Base-by-base conservation (phyloP, 2,329 filamentous ascomycete species). In the Venturiaceae sp. region DNA sequence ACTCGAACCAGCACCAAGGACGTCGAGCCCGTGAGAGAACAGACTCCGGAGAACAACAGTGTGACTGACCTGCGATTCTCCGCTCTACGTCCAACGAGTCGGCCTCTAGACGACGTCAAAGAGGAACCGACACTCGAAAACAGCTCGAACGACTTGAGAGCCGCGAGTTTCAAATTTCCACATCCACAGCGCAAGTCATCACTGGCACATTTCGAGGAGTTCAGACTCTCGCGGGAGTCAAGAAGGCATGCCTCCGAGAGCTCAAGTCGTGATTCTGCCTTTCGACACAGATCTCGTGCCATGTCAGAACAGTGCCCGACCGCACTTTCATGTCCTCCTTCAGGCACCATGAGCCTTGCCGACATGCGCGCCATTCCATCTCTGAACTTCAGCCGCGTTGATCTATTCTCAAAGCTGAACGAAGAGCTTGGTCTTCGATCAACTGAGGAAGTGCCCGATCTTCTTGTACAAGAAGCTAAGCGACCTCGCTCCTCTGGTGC, bases 331-430 rank as follows among this genome's bases (percentile, higher is more conserved):
- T 30, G 28, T 34, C 52, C 52, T 37, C 55, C 55, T 47, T 14
- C 37, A 26, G 30, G 39, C 4, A 16, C 39, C 7, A 14, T 50
- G 30, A 59, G 70, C 13, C 63, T 74, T 3, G 68, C 63, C 14
- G 71, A 74, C 46, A 69, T 68, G 41, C 68, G 71, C 57, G 69
- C 72, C 14, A 67, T 79, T 32, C 76, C 76, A 14, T 76, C 74
- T 7, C 68, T 79, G 60, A 73, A 77, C 60, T 78, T 79, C 66
- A 78, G 76, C 60, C 69, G 69, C 7, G 72, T 74, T 63, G 71
- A 78, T 62, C 64, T 79, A 50, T 69, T 77, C 56, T 71, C 74
- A 41, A 75, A 73, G 63, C 62, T 78, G 32, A 74, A 75, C 33
- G 73, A 76, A 41, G 75, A 71, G 19, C 63, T 77, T 23, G 74